Percentiles rank a stretch among this genome's conserved stretches.
phyloP scores from a whole-genome alignment of 2,329 filamentous ascomycete species.

The Aspergillus carbonarius region DNA sequence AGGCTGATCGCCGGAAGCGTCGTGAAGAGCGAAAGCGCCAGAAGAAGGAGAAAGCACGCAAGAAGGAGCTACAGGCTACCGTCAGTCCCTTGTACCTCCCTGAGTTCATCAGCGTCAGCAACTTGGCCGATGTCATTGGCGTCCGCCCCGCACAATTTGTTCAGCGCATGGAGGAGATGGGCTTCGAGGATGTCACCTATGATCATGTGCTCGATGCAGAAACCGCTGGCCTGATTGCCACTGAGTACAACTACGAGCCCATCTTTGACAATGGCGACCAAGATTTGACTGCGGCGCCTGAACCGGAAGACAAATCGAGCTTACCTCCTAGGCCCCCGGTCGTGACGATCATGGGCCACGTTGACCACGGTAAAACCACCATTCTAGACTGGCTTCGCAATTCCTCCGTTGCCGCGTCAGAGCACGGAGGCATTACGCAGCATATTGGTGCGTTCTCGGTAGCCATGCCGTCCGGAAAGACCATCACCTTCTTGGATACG shows the following conservation, averaged over 20 bases:
- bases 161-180: slow-evolving; percentile 73
- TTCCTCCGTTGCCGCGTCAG: slow-evolving; percentile 83
- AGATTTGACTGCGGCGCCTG: slow-evolving; percentile 71
- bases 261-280: slow-evolving; percentile 65
- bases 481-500: slow-evolving; percentile 95
- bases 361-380: slow-evolving; percentile 98
- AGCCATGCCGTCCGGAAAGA: slow-evolving; percentile 77
- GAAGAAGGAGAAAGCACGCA: slow-evolving; percentile 45
- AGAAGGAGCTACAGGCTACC: slow-evolving; percentile 42
- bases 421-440: slow-evolving; percentile 96
- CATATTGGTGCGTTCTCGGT: slow-evolving; percentile 98
- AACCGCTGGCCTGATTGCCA: slow-evolving; percentile 82
- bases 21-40: slow-evolving; percentile 34
- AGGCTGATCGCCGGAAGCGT: slow-evolving; percentile 26
- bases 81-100: slow-evolving; percentile 71
- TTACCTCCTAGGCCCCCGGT: slow-evolving; percentile 81
- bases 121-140: slow-evolving; percentile 72
- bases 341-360: slow-evolving; percentile 98
- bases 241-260: slow-evolving; percentile 90
- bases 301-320: slow-evolving; percentile 64
- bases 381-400: slow-evolving; percentile 91
- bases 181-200: slow-evolving; percentile 79
- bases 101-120: slow-evolving; percentile 86
- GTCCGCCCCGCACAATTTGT: slow-evolving; percentile 72
- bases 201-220: slow-evolving; percentile 89